Base-by-base conservation (phyloP, 495 filamentous ascomycete genomes). In the Penicillium ochrochloron region DNA sequence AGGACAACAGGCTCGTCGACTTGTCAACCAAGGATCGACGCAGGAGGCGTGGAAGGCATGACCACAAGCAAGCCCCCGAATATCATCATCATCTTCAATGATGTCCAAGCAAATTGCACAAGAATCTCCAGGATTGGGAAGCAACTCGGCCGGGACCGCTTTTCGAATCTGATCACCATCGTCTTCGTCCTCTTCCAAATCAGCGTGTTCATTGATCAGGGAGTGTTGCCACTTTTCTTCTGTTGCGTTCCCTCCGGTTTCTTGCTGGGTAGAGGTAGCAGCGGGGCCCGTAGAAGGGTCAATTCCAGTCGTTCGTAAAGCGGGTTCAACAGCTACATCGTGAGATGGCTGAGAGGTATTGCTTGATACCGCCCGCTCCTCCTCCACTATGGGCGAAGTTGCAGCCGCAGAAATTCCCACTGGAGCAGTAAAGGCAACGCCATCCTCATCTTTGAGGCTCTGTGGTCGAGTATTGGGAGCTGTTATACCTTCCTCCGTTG, bases 61-160 rank as follows among this genome's bases (percentile, higher is more conserved):
- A 35, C 93, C 93, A 70, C 95, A 98, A 44, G 92, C 92, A 44
- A 99, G 78, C 29, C 95, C 95, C 60, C 95, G 91, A 42, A 99
- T 90, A 76, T 97, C 94, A 73, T 98, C 95, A 70, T 97, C 90
- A 56, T 96, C 93, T 70, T 99, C 95, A 35, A 99, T 85, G 0
- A 84, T 88, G 35, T 99, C 95, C 65, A 99, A 88, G 73, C 95
- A 99, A 65, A 99, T 99, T 19, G 95, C 95, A 76, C 95, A 99
- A 5, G 93, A 90, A 70, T 99, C 95, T 25, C 96, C 95, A n/a
- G 92, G 91, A 48, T 88, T 90, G 17, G 89, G 87, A 53, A 97
- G 82, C 69, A 95, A 83, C 66, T 97, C 93, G 1, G 91, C 88
- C 11, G 93, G 88, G 5, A 96, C 82, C 12, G 93, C 90, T 51